Evolutionary conservation across 2,329 filamentous ascomycete genomes (phyloP).

Genomic region (Gnomoniopsis smithogilvyi): DNA sequence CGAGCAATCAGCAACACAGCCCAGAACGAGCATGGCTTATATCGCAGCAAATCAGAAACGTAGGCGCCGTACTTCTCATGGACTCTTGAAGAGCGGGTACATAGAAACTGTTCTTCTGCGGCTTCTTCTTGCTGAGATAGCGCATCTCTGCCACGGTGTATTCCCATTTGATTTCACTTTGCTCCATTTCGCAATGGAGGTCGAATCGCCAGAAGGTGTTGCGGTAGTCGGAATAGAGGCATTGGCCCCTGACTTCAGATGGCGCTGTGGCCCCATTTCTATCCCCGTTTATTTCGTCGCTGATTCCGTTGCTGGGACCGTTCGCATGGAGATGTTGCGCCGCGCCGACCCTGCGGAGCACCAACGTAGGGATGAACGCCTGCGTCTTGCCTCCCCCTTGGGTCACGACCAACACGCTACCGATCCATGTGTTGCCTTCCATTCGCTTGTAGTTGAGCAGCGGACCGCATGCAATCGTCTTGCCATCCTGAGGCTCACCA

Average conservation of each 20-base stretch:
- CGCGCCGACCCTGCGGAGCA: slow-evolving; percentile 42
- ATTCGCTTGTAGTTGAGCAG: slow-evolving; percentile 76
- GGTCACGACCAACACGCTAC: slow-evolving; percentile 81
- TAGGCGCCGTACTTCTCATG: slow-evolving; percentile 82
- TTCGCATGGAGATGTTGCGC: slow-evolving; percentile 17
- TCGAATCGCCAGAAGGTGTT: slow-evolving; percentile 94
- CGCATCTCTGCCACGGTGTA: slow-evolving; percentile 69
- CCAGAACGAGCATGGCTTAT: neutral
- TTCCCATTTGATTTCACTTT: slow-evolving; percentile 70
- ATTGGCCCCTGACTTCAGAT: slow-evolving; percentile 46
- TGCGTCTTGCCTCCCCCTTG: slow-evolving; percentile 63
- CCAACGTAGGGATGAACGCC: slow-evolving; percentile 56
- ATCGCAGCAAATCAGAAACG: neutral
- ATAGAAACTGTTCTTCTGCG: slow-evolving; percentile 70
- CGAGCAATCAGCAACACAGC: neutral
- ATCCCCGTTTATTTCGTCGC: slow-evolving; percentile 25
- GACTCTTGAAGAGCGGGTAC: slow-evolving; percentile 78
- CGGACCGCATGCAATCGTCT: slow-evolving; percentile 67
- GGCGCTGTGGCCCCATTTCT: slow-evolving; percentile 11
- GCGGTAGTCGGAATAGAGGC: slow-evolving; percentile 62
- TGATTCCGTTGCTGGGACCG: slow-evolving; percentile 25
- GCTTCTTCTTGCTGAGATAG: slow-evolving; percentile 55
- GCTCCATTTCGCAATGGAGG: slow-evolving; percentile 70
- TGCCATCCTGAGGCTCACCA: slow-evolving; percentile 38
- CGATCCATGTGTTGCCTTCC: slow-evolving; percentile 69